Base-by-base conservation (phyloP, 2,329 filamentous ascomycete species). In the Aspergillus felis region DNA sequence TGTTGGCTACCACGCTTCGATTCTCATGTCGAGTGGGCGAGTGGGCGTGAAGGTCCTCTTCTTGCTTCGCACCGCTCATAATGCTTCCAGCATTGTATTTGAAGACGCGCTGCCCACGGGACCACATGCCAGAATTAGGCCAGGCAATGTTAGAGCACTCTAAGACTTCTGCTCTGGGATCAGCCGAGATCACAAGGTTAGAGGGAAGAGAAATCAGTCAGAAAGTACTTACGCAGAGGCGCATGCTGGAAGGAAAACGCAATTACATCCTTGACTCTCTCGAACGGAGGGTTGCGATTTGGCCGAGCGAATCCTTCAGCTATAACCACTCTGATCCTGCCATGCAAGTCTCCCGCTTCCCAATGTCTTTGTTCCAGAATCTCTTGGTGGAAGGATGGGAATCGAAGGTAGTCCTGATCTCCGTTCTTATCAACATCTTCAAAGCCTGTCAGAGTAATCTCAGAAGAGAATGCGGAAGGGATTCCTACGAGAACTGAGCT, bases 231-330 rank as follows among this genome's bases (percentile, higher is more conserved):
- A 93, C 91, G 82, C 55, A 89, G 75, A 1, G 91, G 91, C 35
- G 89, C 91, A 77, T 94, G 90, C 68, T 94, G 90, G 66, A 95
- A 96, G 1, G 91, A 87, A 72, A 96, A 94, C 14, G 84, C 83
- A 25, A 92, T 83, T 48, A 91, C 74, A 66, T 92, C 90, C 68
- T 87, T 89, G 60, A 89, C 78, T 44, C 85, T 79, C 65, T 90
- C 86, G 62, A 89, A 84, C 0, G 84, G 82, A 4, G 71, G 75
- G 7, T 63, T 68, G 29, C 75, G 74, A 62, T 73, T 68, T 8
- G 72, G 74, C 41, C 85, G 78, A 9, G 81, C 78, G 57, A 91
- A 86, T 0, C 89, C 87, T 68, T 93, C 90, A 50, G 88, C 86
- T 57, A 96, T 82, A 54, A 92, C 73, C 27, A 95, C 73, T 69